Evolutionary conservation across 139 green algal genomes (phyloP).

Genomic region (Chlorella ohadii): DNA sequence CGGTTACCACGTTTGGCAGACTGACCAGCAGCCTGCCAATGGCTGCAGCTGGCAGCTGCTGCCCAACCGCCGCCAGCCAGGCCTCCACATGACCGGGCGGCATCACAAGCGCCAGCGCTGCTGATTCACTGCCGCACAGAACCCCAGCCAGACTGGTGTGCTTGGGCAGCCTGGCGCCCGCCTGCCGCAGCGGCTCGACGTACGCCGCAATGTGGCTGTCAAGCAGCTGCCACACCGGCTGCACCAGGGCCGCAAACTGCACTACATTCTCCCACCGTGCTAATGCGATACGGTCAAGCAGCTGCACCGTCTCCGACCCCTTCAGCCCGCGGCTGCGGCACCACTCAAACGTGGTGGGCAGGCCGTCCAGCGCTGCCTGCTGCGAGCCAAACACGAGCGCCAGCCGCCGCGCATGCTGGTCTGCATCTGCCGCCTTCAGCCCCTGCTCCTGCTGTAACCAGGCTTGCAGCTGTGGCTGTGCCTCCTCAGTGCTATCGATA

Average conservation of each 20-base stretch:
- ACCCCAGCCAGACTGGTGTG: not conserved
- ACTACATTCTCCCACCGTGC: not conserved
- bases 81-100: not conserved
- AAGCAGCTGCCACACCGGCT: not conserved
- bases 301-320: not conserved
- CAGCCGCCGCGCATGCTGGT: too few relatives aligned
- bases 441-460: not conserved
- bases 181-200: not conserved
- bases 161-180: not conserved
- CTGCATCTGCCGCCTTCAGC: too few relatives aligned
- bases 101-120: not conserved
- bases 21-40: not conserved
- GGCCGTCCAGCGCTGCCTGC: not conserved
- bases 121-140: not conserved
- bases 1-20: not conserved
- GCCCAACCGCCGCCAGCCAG: not conserved
- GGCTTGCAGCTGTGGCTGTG: not conserved
- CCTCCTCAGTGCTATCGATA: too few relatives aligned
- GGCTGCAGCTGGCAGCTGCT: not conserved
- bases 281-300: not conserved
- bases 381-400: not conserved
- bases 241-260: not conserved
- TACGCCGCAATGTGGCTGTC: not conserved
- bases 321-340: not conserved
- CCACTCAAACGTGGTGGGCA: not conserved